Conservation (phyloP, 768 basidiomycete species). For the Mycena galericulata region DNA sequence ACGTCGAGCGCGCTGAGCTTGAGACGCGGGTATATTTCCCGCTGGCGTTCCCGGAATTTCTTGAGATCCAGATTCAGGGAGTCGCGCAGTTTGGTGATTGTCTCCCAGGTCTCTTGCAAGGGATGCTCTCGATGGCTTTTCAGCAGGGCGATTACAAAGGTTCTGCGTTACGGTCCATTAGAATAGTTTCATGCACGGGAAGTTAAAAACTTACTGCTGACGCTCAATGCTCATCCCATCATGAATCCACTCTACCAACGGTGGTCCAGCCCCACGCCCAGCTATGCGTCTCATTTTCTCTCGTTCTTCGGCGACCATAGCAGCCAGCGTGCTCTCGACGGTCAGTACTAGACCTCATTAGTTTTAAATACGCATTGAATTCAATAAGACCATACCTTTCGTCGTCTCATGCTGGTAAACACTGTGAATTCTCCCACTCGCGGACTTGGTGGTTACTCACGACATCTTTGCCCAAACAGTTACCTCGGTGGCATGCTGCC, state of each 20-base stretch:
- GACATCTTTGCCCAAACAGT: conserved; percentile 7
- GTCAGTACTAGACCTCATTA: conserved; percentile 4
- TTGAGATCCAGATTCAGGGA: not conserved
- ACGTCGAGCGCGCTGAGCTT: not conserved
- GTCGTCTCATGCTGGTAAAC: conserved; percentile 17
- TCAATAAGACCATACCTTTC: not conserved
- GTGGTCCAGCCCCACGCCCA: not conserved
- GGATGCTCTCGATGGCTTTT: no score
- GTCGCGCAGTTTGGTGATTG: not conserved
- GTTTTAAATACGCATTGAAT: not conserved
- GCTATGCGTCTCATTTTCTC: not conserved
- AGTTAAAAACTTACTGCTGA: conserved; percentile 16
- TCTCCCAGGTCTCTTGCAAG: no score
- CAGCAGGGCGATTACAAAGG: no score
- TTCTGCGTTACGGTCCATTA: not conserved
- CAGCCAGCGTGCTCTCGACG: conserved; percentile 7
- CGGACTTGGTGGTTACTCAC: not conserved
- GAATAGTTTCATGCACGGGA: not conserved
- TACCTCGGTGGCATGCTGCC: conserved; percentile 14
- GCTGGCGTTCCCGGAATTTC: not conserved
- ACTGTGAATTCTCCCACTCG: not conserved
- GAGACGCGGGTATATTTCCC: not conserved
- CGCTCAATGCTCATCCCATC: conserved; percentile 22
- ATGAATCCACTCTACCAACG: conserved; percentile 23
- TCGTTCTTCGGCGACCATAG: conserved; percentile 15